Conservation (phyloP, 805 yeast genomes). For the Ogataea thermomethanolica region DNA sequence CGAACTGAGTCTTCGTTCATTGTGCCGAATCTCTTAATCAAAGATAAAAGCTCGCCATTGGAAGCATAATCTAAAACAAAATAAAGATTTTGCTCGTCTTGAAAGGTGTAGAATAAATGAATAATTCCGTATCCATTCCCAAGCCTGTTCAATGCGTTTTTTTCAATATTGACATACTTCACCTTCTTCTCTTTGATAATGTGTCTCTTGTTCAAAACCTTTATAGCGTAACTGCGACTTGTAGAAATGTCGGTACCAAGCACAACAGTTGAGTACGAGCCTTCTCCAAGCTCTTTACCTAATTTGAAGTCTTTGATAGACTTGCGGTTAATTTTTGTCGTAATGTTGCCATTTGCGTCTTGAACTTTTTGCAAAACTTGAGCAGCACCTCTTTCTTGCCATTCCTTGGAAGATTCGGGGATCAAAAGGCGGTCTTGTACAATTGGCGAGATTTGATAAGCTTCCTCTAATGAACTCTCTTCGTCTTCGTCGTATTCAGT, state of each 20-base stretch:
- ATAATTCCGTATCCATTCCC: conserved; percentile 60
- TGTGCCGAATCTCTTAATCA: conserved; percentile 68
- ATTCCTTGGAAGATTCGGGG: conserved; percentile 36
- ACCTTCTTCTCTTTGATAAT: conserved; percentile 79
- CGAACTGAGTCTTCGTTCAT: conserved; percentile 64
- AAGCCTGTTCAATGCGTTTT: conserved; percentile 70
- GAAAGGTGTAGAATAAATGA: conserved; percentile 72
- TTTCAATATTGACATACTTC: conserved; percentile 79
- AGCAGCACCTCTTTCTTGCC: conserved; percentile 62
- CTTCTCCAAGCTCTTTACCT: conserved; percentile 89
- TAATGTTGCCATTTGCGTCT: conserved; percentile 46
- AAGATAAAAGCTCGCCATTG: conserved; percentile 68
- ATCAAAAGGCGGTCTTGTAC: conserved; percentile 6
- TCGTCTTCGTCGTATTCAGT: conserved; percentile 5
- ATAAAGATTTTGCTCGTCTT: conserved; percentile 68
- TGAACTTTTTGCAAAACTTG: conserved; percentile 42
- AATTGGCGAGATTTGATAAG: background rate
- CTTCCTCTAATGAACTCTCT: background rate
- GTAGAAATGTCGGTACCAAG: conserved; percentile 76
- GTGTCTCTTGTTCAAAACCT: conserved; percentile 71
- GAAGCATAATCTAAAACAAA: conserved; percentile 78
- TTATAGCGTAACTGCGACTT: conserved; percentile 65
- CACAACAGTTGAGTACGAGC: conserved; percentile 91
- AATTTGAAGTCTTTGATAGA: conserved; percentile 82
- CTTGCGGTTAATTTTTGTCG: conserved; percentile 47